Conservation (phyloP, 306 rosid species). For the Lotus japonicus region DNA sequence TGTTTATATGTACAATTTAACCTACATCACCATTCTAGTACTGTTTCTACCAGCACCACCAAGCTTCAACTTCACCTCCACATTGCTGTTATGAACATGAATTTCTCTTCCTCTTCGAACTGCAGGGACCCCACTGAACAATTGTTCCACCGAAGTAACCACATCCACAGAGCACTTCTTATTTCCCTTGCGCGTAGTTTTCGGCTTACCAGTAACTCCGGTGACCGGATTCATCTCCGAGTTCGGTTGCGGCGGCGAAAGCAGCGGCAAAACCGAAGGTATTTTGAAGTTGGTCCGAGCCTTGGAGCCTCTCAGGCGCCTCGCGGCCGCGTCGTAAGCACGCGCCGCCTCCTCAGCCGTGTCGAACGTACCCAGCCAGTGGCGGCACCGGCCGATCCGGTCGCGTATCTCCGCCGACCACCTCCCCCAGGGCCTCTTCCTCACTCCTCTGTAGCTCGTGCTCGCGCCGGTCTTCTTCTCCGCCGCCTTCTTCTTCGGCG, state of each 20-base stretch:
- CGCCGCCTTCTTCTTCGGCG: background rate
- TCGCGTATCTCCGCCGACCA: slow-evolving; percentile 95
- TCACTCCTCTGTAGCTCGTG: slow-evolving; percentile 67
- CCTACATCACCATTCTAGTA: slow-evolving; percentile 25
- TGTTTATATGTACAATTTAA: background rate
- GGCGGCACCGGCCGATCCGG: slow-evolving; percentile 76
- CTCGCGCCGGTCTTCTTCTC: background rate
- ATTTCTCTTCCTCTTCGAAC: slow-evolving; percentile 3
- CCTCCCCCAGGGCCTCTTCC: slow-evolving; percentile 93
- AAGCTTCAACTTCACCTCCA: slow-evolving; percentile 46
- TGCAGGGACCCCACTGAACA: slow-evolving; percentile 48
- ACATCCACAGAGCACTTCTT: slow-evolving; percentile 47
- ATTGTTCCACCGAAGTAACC: slow-evolving; percentile 55
- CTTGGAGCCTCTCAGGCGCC: slow-evolving; percentile 73
- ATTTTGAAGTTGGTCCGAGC: slow-evolving; percentile 75
- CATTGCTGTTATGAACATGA: background rate
- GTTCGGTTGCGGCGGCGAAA: slow-evolving; percentile 19
- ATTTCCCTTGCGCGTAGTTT: background rate
- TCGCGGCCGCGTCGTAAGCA: slow-evolving; percentile 87
- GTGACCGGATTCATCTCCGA: background rate
- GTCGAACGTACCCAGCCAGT: slow-evolving; percentile 89
- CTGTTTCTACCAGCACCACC: background rate
- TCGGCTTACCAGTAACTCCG: background rate
- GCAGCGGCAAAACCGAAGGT: slow-evolving; percentile 46
- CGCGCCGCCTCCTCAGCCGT: slow-evolving; percentile 96